These are phyloP conservation scores for Phoma sp. DNA, from an alignment of 2,329 filamentous ascomycete genomes.

Conservation along the genomic window DNA sequence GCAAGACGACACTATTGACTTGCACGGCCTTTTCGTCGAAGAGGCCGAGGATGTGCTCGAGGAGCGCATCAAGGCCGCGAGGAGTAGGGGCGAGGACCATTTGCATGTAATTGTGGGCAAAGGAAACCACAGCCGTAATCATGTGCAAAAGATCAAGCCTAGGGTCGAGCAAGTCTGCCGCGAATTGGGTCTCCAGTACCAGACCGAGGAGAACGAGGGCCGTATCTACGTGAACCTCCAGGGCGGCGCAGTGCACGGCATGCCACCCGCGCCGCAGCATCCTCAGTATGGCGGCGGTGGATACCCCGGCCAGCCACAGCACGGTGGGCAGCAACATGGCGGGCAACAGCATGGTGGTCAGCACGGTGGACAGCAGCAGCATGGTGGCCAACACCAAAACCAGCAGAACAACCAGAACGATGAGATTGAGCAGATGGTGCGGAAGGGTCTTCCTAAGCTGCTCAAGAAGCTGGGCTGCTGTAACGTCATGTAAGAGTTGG, in stretches of 20 bases:
- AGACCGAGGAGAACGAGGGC: slow-evolving; percentile 88
- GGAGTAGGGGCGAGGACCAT: slow-evolving; percentile 76
- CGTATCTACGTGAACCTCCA: slow-evolving; percentile 87
- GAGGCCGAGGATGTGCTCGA: slow-evolving; percentile 93
- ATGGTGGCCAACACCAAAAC: slow-evolving; percentile 49
- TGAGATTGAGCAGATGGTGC: slow-evolving; percentile 66
- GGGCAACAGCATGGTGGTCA: slow-evolving; percentile 50
- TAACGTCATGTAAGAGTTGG: slow-evolving; percentile 69
- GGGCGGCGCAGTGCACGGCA: slow-evolving; percentile 64
- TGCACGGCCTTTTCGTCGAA: slow-evolving; percentile 93
- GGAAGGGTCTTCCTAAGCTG: slow-evolving; percentile 67
- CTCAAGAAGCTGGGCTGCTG: slow-evolving; percentile 73
- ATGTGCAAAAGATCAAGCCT: slow-evolving; percentile 96
- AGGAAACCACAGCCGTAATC: slow-evolving; percentile 82
- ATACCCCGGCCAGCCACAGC: slow-evolving; percentile 49
- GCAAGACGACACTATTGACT: slow-evolving; percentile 82
- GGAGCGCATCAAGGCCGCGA: slow-evolving; percentile 81
- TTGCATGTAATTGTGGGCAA: slow-evolving; percentile 96
- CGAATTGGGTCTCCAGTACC: slow-evolving; percentile 81
- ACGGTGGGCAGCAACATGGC: slow-evolving; percentile 49
- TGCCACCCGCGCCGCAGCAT: slow-evolving; percentile 51
- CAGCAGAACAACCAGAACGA: slow-evolving; percentile 59
- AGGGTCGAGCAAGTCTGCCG: slow-evolving; percentile 85
- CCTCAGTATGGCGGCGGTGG: slow-evolving; percentile 42
- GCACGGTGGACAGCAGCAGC: slow-evolving; percentile 44